Conservation (phyloP, 108 stramenopile species). For the Nitzschia inconspicua region DNA sequence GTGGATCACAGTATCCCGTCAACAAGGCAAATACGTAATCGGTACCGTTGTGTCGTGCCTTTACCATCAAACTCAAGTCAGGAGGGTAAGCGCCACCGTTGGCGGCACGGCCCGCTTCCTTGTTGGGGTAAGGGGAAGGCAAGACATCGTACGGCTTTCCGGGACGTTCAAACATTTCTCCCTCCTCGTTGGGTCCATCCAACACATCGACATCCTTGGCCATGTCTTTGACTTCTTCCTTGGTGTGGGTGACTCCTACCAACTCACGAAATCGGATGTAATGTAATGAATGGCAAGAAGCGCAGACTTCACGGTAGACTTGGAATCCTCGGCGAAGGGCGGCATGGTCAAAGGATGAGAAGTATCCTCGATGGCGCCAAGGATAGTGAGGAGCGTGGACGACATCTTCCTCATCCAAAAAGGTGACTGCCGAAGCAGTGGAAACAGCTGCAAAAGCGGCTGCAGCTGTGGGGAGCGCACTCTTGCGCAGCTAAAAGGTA, state of each 20-base stretch:
- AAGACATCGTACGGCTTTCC: slow-evolving; percentile 93
- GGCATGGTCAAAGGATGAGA: slow-evolving; percentile 82
- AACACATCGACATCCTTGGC: slow-evolving; percentile 91
- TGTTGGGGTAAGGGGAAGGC: slow-evolving; percentile 95
- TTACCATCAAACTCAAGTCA: slow-evolving; percentile 96
- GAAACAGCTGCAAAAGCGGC: slow-evolving; percentile 13
- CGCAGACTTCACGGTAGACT: slow-evolving; percentile 99
- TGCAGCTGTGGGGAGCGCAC: slow-evolving; percentile 28
- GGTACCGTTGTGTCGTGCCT: slow-evolving; percentile 95
- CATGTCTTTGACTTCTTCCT: slow-evolving; percentile 88
- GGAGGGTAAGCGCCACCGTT: slow-evolving; percentile 99
- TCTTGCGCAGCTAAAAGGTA: slow-evolving; percentile 17
- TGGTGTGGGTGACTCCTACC: slow-evolving; percentile 95
- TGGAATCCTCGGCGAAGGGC: slow-evolving; percentile 98
- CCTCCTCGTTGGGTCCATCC: slow-evolving; percentile 98
- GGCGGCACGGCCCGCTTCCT: slow-evolving; percentile 93
- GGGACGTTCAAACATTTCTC: slow-evolving; percentile 99
- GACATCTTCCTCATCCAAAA: slow-evolving; percentile 60
- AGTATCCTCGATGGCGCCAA: slow-evolving; percentile 78
- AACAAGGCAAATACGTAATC: slow-evolving; percentile 96
- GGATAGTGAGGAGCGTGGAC: slow-evolving; percentile 71
- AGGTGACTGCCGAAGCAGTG: slow-evolving; percentile 33
- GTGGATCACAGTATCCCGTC: slow-evolving; percentile 95
- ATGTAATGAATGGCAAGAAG: slow-evolving; percentile 92
- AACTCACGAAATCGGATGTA: slow-evolving; percentile 95